phyloP scores from a whole-genome alignment of 805 yeast species.

The Clavispora asparagi region DNA sequence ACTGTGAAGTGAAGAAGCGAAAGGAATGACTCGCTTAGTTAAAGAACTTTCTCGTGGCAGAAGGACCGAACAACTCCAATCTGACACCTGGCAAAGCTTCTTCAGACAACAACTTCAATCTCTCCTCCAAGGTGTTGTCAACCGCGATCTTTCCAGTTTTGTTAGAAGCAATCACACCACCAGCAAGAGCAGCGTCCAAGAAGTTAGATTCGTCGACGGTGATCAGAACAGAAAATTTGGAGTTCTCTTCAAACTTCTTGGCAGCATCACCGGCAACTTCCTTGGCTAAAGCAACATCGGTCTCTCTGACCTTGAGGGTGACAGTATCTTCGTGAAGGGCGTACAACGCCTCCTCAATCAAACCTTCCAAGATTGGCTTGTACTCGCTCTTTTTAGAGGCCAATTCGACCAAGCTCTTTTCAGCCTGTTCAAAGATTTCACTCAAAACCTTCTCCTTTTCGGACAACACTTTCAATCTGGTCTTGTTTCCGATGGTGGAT shows the following conservation, averaged over 20 bases:
- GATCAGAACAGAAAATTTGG: slow-evolving; percentile 54
- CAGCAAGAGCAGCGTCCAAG: slow-evolving; percentile 64
- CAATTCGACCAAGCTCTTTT: slow-evolving; percentile 52
- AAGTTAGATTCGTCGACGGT: slow-evolving; percentile 50
- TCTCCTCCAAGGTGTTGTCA: slow-evolving; percentile 90
- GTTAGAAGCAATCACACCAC: slow-evolving; percentile 77
- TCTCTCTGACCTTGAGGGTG: slow-evolving; percentile 59
- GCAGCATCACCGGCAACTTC: slow-evolving; percentile 59
- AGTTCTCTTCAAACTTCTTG: slow-evolving; percentile 55
- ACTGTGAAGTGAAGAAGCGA: not conserved
- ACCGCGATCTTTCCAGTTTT: slow-evolving; percentile 80
- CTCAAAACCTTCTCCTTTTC: slow-evolving; percentile 76
- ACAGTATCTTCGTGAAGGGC: slow-evolving; percentile 71
- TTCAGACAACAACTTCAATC: slow-evolving; percentile 76
- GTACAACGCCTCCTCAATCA: slow-evolving; percentile 71
- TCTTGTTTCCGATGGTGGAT: slow-evolving; percentile 92
- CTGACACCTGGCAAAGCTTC: slow-evolving; percentile 91
- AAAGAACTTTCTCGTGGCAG: slow-evolving; percentile 83
- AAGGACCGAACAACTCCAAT: slow-evolving; percentile 81
- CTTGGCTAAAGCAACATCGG: slow-evolving; percentile 56
- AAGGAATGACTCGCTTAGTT: slow-evolving; percentile 40
- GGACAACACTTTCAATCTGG: slow-evolving; percentile 82
- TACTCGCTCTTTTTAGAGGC: slow-evolving; percentile 55
- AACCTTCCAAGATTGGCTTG: slow-evolving; percentile 63
- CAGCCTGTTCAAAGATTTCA: slow-evolving; percentile 68